Conservation (phyloP, 306 rosid species). For the Coriaria nepalensis region DNA sequence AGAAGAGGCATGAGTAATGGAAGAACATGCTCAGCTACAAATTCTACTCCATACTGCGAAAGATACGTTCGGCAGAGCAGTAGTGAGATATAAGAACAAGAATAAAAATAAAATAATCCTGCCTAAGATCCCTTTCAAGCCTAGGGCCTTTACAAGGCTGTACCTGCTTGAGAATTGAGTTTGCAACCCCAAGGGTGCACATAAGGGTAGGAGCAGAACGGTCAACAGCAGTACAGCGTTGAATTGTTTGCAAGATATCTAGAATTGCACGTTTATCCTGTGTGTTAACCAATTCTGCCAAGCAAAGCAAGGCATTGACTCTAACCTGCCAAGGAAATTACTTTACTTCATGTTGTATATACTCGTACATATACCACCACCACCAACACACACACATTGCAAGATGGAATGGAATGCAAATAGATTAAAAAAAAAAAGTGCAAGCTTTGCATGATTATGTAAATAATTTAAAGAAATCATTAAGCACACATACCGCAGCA, state of each 20-base stretch:
- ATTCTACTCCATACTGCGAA: constrained; percentile 80
- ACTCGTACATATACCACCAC: no score
- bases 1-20: constrained; percentile 74
- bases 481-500: constrained; percentile 70
- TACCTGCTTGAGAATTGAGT: constrained; percentile 87
- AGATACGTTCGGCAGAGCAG: constrained; percentile 17
- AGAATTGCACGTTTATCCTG: constrained; percentile 77
- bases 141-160: constrained; percentile 1
- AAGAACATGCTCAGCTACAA: constrained; percentile 93
- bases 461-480: constrained; percentile 8
- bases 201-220: constrained; percentile 94
- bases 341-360: constrained; percentile 6
- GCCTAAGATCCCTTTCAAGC: not conserved
- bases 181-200: constrained; percentile 98
- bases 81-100: constrained; percentile 10
- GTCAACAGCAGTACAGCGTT: constrained; percentile 94
- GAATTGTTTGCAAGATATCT: constrained; percentile 87
- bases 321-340: constrained; percentile 54
- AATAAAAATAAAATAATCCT: constrained; percentile 2
- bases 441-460: constrained; percentile 1
- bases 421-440: not conserved
- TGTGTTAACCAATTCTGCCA: constrained; percentile 65
- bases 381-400: not conserved
- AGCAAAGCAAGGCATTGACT: constrained; percentile 89
- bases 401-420: not conserved